Base-by-base conservation (phyloP, 2,329 filamentous ascomycete genomes). In the Ascochyta viciae-villosae region DNA sequence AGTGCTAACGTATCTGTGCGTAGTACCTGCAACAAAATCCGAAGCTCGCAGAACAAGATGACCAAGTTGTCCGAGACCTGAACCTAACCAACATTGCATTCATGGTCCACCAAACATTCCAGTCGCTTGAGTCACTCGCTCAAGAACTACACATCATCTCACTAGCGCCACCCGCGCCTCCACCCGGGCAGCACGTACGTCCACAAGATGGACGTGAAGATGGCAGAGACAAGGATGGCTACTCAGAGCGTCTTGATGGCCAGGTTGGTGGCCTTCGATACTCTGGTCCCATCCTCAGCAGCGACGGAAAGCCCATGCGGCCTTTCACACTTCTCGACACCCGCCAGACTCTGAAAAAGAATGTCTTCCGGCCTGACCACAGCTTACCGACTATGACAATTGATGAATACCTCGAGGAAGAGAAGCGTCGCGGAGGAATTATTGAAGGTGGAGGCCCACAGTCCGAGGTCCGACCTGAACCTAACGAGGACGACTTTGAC, bases 371-470 rank as follows among this genome's bases (percentile, higher is more conserved):
- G 51, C 87, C 92, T 0, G 92, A 95, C 7, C 95, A 99, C 74
- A 97, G 91, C 76, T 79, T 99, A 55, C 95, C 95, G 0, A 98
- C 95, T 3, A 98, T 99, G 95, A 91, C 87, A 1, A 97, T 99
- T 59, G 95, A 99, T 66, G 95, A 99, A 78, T 99, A 98, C 71
- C 81, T 99, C 15, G 95, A 96, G 48, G 94, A 98, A 76, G 95
- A 98, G 79, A 85, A 85, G 70, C 84, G 85, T 63, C 82, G 90
- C 60, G 95, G 95, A 15, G 91, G 91, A 19, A 93, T 99, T 55
- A 91, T 98, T 51, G 90, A 97, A 71, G 95, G 93, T 33, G 92
- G 92, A 27, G 93, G 93, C 16, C 90, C 90, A 67, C 86, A 89
- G 62, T 90, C 87, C 64, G 86, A 84, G 15, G 79, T 86, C 24